phyloP scores from a whole-genome alignment of 768 basidiomycete species.

The Boletus speciosus region DNA sequence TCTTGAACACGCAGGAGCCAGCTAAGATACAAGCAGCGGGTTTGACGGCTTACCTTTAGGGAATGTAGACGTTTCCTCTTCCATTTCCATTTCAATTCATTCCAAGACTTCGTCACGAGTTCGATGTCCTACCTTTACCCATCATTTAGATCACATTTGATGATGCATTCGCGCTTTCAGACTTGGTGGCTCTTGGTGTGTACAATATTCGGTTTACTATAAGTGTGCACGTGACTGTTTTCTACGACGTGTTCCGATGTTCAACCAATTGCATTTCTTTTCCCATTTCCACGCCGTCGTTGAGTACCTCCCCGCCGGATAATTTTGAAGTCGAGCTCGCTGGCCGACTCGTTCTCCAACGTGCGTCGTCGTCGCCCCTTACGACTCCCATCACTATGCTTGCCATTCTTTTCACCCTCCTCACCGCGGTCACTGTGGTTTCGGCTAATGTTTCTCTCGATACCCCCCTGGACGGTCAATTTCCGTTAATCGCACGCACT shows the following conservation, averaged over 20 bases:
- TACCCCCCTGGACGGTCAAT: constrained; percentile 66
- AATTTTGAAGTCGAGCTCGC: constrained; percentile 45
- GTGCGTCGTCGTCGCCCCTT: constrained; percentile 38
- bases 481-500: constrained; percentile 73
- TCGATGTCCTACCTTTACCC: constrained; percentile 3
- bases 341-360: constrained; percentile 50
- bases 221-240: constrained; percentile 27
- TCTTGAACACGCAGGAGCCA: constrained; percentile 72
- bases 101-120: not conserved
- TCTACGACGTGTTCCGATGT: constrained; percentile 13
- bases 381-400: constrained; percentile 62
- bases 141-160: constrained; percentile 21
- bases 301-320: constrained; percentile 5
- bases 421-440: constrained; percentile 38
- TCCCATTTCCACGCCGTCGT: not conserved
- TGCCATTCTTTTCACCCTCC: constrained; percentile 53
- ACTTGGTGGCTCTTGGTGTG: constrained; percentile 3
- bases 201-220: constrained; percentile 10
- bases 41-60: constrained; percentile 50
- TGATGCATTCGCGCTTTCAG: constrained; percentile 12
- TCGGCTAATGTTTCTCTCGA: constrained; percentile 49
- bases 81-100: not conserved
- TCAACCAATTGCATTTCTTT: constrained; percentile 15
- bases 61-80: constrained; percentile 30
- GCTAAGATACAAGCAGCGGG: constrained; percentile 81